Conservation (phyloP, 805 yeast genomes). For the Spathaspora passalidarum region DNA sequence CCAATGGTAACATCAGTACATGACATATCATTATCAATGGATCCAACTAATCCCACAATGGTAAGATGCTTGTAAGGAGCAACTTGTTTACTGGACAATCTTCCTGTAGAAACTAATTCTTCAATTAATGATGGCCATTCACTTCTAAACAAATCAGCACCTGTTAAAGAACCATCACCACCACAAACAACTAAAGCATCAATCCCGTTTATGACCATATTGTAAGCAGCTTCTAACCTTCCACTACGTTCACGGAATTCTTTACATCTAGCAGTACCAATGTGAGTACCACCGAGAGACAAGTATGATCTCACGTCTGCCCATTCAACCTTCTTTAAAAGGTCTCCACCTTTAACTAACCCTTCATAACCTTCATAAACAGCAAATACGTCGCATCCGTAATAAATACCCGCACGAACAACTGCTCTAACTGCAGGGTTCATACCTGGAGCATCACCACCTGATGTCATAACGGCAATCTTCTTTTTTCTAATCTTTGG, state of each 20-base stretch:
- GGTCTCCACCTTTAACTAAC: slow-evolving; percentile 61
- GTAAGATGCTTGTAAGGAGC: slow-evolving; percentile 54
- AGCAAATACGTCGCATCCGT: slow-evolving; percentile 64
- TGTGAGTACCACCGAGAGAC: slow-evolving; percentile 70
- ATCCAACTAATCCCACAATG: slow-evolving; percentile 75
- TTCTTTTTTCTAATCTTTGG: slow-evolving; percentile 30
- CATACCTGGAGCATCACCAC: slow-evolving; percentile 85
- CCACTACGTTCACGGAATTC: slow-evolving; percentile 68
- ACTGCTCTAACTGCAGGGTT: slow-evolving; percentile 74
- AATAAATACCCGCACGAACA: slow-evolving; percentile 62
- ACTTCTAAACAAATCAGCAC: slow-evolving; percentile 71
- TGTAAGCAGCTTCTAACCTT: slow-evolving; percentile 58
- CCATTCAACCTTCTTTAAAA: slow-evolving; percentile 65
- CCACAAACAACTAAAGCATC: slow-evolving; percentile 80
- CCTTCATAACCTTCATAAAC: slow-evolving; percentile 77
- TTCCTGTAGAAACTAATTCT: slow-evolving; percentile 48
- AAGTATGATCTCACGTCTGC: slow-evolving; percentile 70
- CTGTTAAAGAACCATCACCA: slow-evolving; percentile 81
- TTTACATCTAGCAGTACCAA: slow-evolving; percentile 74
- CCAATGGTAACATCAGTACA: slow-evolving; percentile 82
- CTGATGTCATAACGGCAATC: slow-evolving; percentile 77
- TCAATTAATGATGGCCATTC: slow-evolving; percentile 74
- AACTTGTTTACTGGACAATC: slow-evolving; percentile 45
- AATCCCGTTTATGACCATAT: slow-evolving; percentile 67
- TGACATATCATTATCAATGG: slow-evolving; percentile 86